Base-by-base conservation (phyloP, 2,329 filamentous ascomycete genomes). In the Bretziella fagacearum region DNA sequence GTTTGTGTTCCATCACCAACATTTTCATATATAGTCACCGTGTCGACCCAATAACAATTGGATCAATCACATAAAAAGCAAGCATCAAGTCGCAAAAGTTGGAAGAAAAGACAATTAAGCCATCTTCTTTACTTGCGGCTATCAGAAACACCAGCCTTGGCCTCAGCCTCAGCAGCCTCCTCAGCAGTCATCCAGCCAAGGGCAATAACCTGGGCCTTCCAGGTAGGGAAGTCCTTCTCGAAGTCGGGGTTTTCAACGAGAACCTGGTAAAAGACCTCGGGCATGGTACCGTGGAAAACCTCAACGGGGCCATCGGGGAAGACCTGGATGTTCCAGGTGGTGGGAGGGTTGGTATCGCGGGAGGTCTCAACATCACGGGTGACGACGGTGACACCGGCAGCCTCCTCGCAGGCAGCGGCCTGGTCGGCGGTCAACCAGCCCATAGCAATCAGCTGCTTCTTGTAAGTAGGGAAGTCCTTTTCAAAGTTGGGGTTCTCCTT, bases 381-480 rank as follows among this genome's bases (percentile, higher is more conserved):
- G 25, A 43, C 22, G 13, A 29, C 15, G 7, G 40, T 43, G 25
- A 43, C 15, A 26, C 20, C 20, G 26, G 40, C 40, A 8, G 25
- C 40, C 40, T 43, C 13, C 25, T 43, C 40, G 18, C 13, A 15
- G 4, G 20, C 40, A 20, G 40, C 23, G 11, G 27, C 40, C 25
- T 43, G 13, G 25, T 4, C 17, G 2, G 40, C 2, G 17, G 40
- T 43, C n/a, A 43, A 11, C 40, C 40, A 43, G 47, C 36, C 43
- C 30, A 49, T 37, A 42, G 17, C 47, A 22, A 49, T 25, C 13
- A 49, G 47, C 22, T 41, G 42, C 26, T 45, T 32, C 47, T 49
- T 49, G 47, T 46, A 49, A 27, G 35, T 20, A 15, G 47, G 47
- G 41, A 49, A 49, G 47, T 49, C 47, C 4, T 26, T 10, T 36